Evolutionary conservation across 306 rosid species (phyloP).

Genomic region (Prunus campanulata): DNA sequence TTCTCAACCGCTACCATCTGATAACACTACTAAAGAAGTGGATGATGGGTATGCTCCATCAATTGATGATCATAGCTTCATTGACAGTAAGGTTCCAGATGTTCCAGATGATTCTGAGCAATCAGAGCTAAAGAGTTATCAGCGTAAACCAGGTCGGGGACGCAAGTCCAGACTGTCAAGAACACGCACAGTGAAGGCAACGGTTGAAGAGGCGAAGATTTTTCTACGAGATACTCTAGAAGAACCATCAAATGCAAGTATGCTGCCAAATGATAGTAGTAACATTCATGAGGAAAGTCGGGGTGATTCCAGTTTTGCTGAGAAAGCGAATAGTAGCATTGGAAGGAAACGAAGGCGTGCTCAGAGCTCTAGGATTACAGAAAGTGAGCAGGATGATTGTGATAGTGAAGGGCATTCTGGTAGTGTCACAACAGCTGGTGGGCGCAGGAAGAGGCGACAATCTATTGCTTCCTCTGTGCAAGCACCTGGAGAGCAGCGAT

Average conservation of each 20-base stretch:
- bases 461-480: constrained; percentile 39
- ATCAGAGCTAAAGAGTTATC: constrained; percentile 50
- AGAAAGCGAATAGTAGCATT: constrained; percentile 35
- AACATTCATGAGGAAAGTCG: constrained; percentile 37
- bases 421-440: constrained; percentile 64
- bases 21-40: constrained; percentile 29
- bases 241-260: constrained; percentile 34
- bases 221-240: constrained; percentile 53
- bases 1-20: constrained; percentile 30
- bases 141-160: constrained; percentile 39
- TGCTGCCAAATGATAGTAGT: constrained; percentile 35
- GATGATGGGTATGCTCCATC: constrained; percentile 40
- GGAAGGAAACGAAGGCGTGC: constrained; percentile 56
- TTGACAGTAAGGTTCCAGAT: constrained; percentile 54
- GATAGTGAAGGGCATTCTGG: constrained; percentile 76
- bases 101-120: constrained; percentile 68
- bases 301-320: constrained; percentile 46
- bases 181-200: constrained; percentile 71
- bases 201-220: constrained; percentile 69
- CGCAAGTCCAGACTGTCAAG: constrained; percentile 54
- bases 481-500: constrained; percentile 60
- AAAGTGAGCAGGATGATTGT: constrained; percentile 53
- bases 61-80: constrained; percentile 48
- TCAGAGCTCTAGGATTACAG: constrained; percentile 47
- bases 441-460: constrained; percentile 66